These are phyloP conservation scores for Podaxis rugospora DNA, from an alignment of 768 basidiomycete genomes.

Conservation along the genomic window DNA sequence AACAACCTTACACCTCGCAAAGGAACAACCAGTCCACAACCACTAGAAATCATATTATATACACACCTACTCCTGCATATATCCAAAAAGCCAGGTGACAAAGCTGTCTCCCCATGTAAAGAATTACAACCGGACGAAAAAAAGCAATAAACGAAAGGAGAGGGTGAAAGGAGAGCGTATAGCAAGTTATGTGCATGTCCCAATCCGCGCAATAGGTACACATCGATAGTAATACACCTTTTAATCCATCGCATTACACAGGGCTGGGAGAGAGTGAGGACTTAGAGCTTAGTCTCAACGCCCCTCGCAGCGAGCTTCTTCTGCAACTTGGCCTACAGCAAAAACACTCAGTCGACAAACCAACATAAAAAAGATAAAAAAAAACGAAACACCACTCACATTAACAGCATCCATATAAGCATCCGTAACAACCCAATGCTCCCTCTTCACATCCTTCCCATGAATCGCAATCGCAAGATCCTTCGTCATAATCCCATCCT, in stretches of 20 bases:
- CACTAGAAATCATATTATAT: too few relatives aligned
- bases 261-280: background rate
- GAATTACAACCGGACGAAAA: too few relatives aligned
- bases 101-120: too few relatives aligned
- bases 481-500: slow-evolving; percentile 94
- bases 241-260: background rate
- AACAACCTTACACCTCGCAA: too few relatives aligned
- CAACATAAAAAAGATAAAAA: background rate
- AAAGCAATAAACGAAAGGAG: too few relatives aligned
- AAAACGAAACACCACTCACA: slow-evolving; percentile 40
- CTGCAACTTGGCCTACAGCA: background rate
- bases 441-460: slow-evolving; percentile 85
- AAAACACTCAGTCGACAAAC: background rate
- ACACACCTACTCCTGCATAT: too few relatives aligned
- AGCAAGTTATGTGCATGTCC: background rate
- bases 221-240: background rate
- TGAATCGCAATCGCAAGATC: slow-evolving; percentile 94
- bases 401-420: slow-evolving; percentile 93
- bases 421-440: slow-evolving; percentile 96
- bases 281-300: background rate
- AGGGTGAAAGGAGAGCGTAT: too few relatives aligned
- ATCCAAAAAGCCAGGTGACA: too few relatives aligned
- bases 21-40: too few relatives aligned
- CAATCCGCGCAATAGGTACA: background rate
- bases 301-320: background rate